These are phyloP conservation scores for Thymus mandschuricus DNA, from an alignment of 257 asterid species.

Conservation along the genomic window DNA sequence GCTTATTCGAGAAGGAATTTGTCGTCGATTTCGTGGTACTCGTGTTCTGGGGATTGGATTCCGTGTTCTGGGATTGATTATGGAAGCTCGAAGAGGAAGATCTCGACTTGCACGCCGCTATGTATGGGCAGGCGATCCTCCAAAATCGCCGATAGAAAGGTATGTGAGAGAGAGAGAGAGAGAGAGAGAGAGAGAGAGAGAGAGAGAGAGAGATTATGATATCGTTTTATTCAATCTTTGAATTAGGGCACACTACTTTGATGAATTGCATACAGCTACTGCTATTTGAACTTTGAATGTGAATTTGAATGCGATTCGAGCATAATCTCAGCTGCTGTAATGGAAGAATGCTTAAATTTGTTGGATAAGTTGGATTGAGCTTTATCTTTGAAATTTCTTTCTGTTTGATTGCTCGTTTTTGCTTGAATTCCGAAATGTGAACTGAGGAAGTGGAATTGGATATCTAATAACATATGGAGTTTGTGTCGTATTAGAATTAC, in stretches of 20 bases:
- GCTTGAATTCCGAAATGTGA: conserved; percentile 5
- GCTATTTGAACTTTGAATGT: background rate
- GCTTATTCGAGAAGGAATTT: conserved; percentile 38
- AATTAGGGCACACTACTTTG: conserved; percentile 3
- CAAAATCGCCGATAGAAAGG: conserved; percentile 97
- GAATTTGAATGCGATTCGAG: background rate
- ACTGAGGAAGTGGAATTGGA: background rate
- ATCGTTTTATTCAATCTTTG: conserved; percentile 4
- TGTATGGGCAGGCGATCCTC: conserved; percentile 94
- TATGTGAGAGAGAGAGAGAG: conserved; percentile 2
- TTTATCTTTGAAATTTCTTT: background rate
- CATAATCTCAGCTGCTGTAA: background rate
- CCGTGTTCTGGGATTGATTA: conserved; percentile 40
- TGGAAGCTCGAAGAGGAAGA: conserved; percentile 51
- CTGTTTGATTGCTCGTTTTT: background rate
- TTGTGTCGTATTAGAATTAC: background rate
- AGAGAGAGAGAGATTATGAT: too few species aligned
- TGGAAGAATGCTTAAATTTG: background rate
- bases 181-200: too few species aligned
- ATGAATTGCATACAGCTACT: background rate
- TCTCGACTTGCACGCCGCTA: conserved; percentile 66
- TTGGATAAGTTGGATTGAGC: background rate
- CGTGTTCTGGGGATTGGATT: conserved; percentile 46
- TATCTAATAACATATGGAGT: background rate
- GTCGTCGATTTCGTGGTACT: conserved; percentile 48